Percentiles rank a stretch among this genome's conserved stretches.
Conservation (phyloP, 257 asterid genomes). For the Salvia hispanica region DNA sequence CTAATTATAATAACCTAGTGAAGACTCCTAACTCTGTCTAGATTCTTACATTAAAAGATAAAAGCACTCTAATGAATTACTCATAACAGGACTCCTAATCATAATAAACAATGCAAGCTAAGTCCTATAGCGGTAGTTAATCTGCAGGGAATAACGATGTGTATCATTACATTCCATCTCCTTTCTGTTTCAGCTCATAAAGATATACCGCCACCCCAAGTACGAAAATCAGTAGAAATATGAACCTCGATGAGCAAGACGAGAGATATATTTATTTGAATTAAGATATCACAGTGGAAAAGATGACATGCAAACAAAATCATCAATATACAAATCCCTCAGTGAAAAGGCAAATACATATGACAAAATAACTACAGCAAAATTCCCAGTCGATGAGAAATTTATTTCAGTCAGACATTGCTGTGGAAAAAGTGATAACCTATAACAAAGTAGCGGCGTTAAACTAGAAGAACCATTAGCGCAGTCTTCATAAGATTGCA, state of each 20-base stretch:
- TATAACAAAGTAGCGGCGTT: not conserved
- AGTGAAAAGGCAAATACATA: not conserved
- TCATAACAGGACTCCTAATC: too few species aligned
- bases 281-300: not conserved
- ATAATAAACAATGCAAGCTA: too few species aligned
- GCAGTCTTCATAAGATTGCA: too few species aligned
- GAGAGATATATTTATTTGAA: not conserved
- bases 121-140: too few species aligned
- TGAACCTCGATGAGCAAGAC: not conserved
- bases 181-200: not conserved
- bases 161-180: not conserved
- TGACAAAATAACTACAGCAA: not conserved
- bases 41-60: too few species aligned
- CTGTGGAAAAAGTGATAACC: not conserved
- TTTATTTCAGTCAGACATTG: not conserved
- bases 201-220: not conserved
- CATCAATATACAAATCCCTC: not conserved
- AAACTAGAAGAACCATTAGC: too few species aligned
- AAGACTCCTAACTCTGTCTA: too few species aligned
- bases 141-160: too few species aligned
- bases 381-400: not conserved
- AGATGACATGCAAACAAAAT: not conserved
- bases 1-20: too few species aligned
- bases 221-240: not conserved
- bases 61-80: too few species aligned